Conservation (phyloP, 805 yeast species). For the Candida ponderosae region DNA sequence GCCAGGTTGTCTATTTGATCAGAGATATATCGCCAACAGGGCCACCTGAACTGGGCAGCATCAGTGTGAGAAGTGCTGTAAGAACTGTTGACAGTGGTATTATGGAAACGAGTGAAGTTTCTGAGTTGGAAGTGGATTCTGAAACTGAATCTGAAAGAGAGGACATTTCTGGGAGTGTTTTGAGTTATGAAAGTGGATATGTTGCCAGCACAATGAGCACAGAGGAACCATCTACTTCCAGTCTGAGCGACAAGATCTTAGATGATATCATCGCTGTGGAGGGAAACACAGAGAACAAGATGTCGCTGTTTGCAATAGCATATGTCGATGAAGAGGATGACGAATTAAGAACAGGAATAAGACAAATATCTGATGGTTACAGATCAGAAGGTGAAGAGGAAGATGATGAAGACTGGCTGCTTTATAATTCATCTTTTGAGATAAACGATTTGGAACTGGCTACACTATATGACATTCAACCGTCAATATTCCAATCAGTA, state of each 20-base stretch:
- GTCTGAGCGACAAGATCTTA: neutral
- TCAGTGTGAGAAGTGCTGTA: neutral
- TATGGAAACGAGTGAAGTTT: too few species aligned
- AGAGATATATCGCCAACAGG: neutral
- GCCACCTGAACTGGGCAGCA: neutral
- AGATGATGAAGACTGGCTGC: neutral
- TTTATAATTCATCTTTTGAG: neutral
- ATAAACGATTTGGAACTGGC: neutral
- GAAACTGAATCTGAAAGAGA: too few species aligned
- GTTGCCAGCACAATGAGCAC: neutral
- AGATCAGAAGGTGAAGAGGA: neutral
- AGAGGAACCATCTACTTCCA: neutral
- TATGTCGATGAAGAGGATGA: neutral
- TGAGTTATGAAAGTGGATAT: neutral
- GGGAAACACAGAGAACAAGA: neutral
- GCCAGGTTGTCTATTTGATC: neutral
- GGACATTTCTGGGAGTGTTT: too few species aligned
- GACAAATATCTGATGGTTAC: neutral
- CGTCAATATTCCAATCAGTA: neutral
- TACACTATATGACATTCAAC: neutral
- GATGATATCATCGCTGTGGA: neutral
- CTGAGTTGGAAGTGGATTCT: too few species aligned
- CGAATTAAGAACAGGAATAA: neutral
- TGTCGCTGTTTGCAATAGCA: neutral
- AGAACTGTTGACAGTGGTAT: too few species aligned